A percentile compares a stretch with the other conserved stretches of the same genome.
Evolutionary conservation across 139 green algal genomes (phyloP).

Genomic region (Yamagishiella unicocca): DNA sequence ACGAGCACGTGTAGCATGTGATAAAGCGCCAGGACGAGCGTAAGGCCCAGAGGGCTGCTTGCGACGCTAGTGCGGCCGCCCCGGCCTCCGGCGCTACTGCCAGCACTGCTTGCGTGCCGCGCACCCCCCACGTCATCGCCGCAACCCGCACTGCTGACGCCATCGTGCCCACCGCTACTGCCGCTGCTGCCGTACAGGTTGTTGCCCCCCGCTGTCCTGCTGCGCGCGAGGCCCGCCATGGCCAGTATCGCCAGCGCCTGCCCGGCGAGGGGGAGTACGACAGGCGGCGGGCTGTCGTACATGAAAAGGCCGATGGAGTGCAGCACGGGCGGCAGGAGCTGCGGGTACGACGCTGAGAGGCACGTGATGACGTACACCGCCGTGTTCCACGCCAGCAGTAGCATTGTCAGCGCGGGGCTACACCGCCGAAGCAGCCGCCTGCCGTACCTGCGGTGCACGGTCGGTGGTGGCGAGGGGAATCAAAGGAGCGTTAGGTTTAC

Average conservation of each 20-base stretch:
- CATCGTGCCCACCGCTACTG: too few relatives aligned
- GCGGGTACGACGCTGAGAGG: neutral
- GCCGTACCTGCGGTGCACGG: conserved; percentile 9
- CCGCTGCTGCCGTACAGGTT: neutral
- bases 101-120: neutral
- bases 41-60: neutral
- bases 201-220: neutral
- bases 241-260: conserved; percentile 27
- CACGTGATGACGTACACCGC: conserved; percentile 42
- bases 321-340: conserved; percentile 27
- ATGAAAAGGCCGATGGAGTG: conserved; percentile 57
- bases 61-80: neutral
- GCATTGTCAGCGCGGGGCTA: conserved; percentile 1
- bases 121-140: neutral
- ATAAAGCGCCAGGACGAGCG: conserved; percentile 1
- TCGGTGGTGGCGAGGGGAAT: too few relatives aligned
- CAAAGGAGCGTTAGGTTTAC: too few relatives aligned
- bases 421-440: neutral
- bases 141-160: too few relatives aligned
- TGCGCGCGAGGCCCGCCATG: conserved; percentile 43
- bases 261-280: conserved; percentile 36
- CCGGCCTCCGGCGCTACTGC: neutral
- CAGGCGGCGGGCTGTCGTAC: conserved; percentile 47
- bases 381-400: conserved; percentile 41
- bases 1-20: conserved; percentile 26